phyloP scores from a whole-genome alignment of 768 basidiomycete genomes.

The Russula foetens region DNA sequence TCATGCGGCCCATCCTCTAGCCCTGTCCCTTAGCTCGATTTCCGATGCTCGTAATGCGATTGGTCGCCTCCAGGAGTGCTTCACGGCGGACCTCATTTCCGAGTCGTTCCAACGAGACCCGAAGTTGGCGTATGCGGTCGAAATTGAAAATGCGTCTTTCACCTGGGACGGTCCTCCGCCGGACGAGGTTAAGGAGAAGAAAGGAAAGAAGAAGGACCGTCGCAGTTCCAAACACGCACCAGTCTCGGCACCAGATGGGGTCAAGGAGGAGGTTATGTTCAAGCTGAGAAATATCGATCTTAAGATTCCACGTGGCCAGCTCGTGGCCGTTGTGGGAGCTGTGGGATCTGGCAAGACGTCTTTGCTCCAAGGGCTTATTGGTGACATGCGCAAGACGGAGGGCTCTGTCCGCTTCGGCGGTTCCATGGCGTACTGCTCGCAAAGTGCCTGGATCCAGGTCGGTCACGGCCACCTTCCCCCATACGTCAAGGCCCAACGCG shows the following conservation, averaged over 20 bases:
- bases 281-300: constrained; percentile 57
- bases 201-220: constrained; percentile 12
- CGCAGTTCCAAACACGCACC: constrained; percentile 11
- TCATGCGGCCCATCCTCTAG: constrained; percentile 31
- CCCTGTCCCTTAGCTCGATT: constrained; percentile 64
- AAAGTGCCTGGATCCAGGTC: constrained; percentile 87
- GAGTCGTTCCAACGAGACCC: constrained; percentile 49
- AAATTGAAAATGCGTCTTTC: constrained; percentile 63
- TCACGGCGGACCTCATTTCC: constrained; percentile 71
- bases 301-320: constrained; percentile 62
- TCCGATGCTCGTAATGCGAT: constrained; percentile 80
- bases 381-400: constrained; percentile 69
- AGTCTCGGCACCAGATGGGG: constrained; percentile 23
- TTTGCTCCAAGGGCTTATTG: constrained; percentile 65
- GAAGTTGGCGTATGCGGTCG: constrained; percentile 52
- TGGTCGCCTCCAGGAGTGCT: constrained; percentile 69
- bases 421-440: constrained; percentile 73
- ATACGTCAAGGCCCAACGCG: neutral
- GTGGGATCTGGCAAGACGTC: constrained; percentile 69
- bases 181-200: constrained; percentile 28
- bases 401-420: constrained; percentile 71
- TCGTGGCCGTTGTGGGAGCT: constrained; percentile 76
- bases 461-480: neutral
- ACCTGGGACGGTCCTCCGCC: constrained; percentile 79
- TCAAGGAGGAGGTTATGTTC: constrained; percentile 41